Percentiles rank a stretch among this genome's conserved stretches.
phyloP scores from a whole-genome alignment of 2,329 filamentous ascomycete species.

The Colletotrichum spaethianum region DNA sequence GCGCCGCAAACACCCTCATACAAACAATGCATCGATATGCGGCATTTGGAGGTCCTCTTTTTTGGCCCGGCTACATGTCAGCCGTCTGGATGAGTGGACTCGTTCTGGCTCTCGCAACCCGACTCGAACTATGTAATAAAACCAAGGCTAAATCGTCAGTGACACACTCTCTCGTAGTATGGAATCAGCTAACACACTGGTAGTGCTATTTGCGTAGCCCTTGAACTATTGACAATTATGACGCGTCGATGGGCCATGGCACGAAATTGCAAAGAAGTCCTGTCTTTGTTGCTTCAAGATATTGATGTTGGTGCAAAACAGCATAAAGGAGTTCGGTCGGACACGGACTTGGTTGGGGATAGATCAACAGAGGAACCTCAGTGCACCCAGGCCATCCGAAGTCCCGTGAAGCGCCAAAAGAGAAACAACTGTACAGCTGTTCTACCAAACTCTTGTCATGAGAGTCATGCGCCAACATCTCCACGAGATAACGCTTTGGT shows the following conservation, averaged over 20 bases:
- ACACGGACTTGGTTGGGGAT: neutral
- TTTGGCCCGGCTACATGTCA: conserved; percentile 53
- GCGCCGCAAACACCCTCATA: conserved; percentile 20
- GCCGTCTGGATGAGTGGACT: conserved; percentile 55
- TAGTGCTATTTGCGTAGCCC: conserved; percentile 16
- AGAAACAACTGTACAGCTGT: neutral
- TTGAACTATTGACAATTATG: conserved; percentile 19
- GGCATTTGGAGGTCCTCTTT: conserved; percentile 28
- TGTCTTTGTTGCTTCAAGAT: conserved; percentile 15
- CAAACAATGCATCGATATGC: conserved; percentile 21
- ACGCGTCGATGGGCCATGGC: conserved; percentile 28
- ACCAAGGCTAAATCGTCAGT: conserved; percentile 18
- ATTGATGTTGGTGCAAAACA: neutral
- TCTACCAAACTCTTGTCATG: neutral
- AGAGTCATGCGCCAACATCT: neutral
- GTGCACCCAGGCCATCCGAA: neutral
- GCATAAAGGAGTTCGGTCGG: conserved; percentile 9
- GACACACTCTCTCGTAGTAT: neutral
- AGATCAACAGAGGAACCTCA: neutral
- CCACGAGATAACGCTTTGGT: neutral
- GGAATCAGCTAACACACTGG: neutral
- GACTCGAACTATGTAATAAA: conserved; percentile 16
- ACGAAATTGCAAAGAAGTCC: conserved; percentile 34
- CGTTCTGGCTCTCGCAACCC: conserved; percentile 50
- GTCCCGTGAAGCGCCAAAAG: neutral